Base-by-base conservation (phyloP, 2,329 filamentous ascomycete genomes). In the Fusarium zealandicum region DNA sequence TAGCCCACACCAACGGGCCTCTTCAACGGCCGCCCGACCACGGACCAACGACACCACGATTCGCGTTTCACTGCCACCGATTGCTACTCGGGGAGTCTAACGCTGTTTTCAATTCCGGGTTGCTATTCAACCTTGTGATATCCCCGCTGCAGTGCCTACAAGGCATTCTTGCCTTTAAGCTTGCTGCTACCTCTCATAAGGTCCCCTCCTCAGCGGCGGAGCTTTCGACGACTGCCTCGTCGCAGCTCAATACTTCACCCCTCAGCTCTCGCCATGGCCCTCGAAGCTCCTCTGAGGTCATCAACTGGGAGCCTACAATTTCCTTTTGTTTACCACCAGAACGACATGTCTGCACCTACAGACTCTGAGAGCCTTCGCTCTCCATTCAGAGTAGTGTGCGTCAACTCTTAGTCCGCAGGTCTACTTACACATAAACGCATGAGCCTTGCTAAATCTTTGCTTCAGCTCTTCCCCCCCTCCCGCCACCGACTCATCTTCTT, bases 211-310 rank as follows among this genome's bases (percentile, higher is more conserved):
- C 43, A 32, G 30, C 20, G 30, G 18, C 37, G 16, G 43, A 57
- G 47, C 50, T 47, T 40, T 61, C 52, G 46, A 63, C 54, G 36
- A 44, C 33, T 46, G 31, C 39, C 35, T 44, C 41, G 51, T 59
- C 53, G 56, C 54, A 55, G 49, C 48, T 53, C 30, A 27, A 39
- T 38, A 60, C 16, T 45, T 37, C 25, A 43, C 32, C 30, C 27
- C 35, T 49, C 51, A 55, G 39, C 43, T 57, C 46, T 50, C 60
- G 65, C 56, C 65, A 71, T 76, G 73, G 70, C 74, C 63, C 67
- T 76, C 60, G 68, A 76, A 74, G 84, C 80, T 69, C 85, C 85
- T 55, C 72, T 89, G 66, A 78, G 85, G 68, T 82, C 84, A 57
- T 88, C 86, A 57, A 82, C 82, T 54, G 83, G 81, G 69, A 83